Evolutionary conservation across 495 filamentous ascomycete species (phyloP), one percentile per base, ranked within the genome.

Genomic region (Cetradonia linearis): DNA sequence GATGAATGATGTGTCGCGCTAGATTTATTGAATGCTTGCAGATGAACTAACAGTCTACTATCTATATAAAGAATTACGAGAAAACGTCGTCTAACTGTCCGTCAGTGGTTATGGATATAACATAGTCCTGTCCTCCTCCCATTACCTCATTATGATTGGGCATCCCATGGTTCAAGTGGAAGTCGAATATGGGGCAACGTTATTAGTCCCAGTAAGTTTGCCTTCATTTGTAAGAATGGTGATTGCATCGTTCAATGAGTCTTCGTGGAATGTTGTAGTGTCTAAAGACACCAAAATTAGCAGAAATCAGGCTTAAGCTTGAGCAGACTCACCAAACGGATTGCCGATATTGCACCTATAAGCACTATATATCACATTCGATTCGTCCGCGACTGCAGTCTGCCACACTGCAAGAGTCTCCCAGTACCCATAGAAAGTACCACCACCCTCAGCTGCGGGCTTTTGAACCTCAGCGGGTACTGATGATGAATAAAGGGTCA

Each of bases 261-360:
- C 13, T n/a, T 27, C 13, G 37, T 56, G 33, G 36, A 56, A 42
- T 9, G 11, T 13, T 18, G 10, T 33, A 23, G 54, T 56, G 37
- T 56, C 54, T 56, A n/a, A 13, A 38, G 9, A 11, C 9, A 37
- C 36, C 20, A 27, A 40, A 5, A 36, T 56, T 20, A 56, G 52
- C 49, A 31, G 27, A 6, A 5, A 10, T 3, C 33, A 56, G 23
- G 33, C 25, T 2, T n/a, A 20, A 27, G 31, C 18, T 5, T 23
- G 20, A 33, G 23, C 20, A 28, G 9, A 56, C 13, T 56, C 30
- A 40, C 54, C 33, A 23, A 56, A 40, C 14, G 34, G 34, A 3
- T 56, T 23, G 2, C 54, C 54, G 16, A 40, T 42, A 30, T 56
- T 36, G 25, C 54, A 56, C n/a, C 54, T 33, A 28, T 56, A 56